Evolutionary conservation across 805 yeast species (phyloP).

Genomic region (Candida incommunis): DNA sequence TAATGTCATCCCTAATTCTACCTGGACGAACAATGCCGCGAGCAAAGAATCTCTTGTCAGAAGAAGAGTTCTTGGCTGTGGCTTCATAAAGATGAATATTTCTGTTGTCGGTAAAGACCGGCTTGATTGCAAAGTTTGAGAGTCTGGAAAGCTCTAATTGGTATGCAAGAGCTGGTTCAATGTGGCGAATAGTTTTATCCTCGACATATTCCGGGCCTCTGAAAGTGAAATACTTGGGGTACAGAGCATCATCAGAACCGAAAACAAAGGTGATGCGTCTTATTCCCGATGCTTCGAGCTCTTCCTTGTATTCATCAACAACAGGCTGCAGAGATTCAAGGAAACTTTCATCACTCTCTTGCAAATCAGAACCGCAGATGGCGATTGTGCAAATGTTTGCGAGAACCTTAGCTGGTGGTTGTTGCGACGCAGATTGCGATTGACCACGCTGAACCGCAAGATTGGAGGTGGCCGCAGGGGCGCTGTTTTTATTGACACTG

Average conservation of each 20-base stretch:
- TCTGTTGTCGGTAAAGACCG: constrained; percentile 91
- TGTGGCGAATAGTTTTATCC: constrained; percentile 90
- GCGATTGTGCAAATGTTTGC: constrained; percentile 76
- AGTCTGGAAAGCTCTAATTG: constrained; percentile 90
- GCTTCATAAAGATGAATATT: constrained; percentile 97
- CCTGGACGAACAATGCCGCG: constrained; percentile 97
- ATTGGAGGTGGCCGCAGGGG: constrained; percentile 22
- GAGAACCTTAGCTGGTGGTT: constrained; percentile 22
- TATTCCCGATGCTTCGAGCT: constrained; percentile 53
- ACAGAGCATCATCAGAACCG: constrained; percentile 69
- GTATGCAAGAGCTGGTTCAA: constrained; percentile 96
- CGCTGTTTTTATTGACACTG: constrained; percentile 17
- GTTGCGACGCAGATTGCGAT: constrained; percentile 6
- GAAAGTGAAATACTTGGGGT: constrained; percentile 93
- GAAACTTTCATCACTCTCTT: constrained; percentile 53
- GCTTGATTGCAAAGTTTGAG: constrained; percentile 89
- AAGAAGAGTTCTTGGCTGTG: constrained; percentile 79
- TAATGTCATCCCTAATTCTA: constrained; percentile 80
- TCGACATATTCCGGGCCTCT: constrained; percentile 76
- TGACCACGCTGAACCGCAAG: constrained; percentile 36
- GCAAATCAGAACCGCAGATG: constrained; percentile 25
- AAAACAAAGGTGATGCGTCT: constrained; percentile 90
- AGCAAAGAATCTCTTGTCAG: constrained; percentile 91
- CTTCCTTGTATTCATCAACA: constrained; percentile 54
- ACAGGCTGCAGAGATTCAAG: constrained; percentile 48